These are phyloP conservation scores for Colletotrichum coccodes DNA, from an alignment of 2,329 filamentous ascomycete genomes.

Conservation along the genomic window DNA sequence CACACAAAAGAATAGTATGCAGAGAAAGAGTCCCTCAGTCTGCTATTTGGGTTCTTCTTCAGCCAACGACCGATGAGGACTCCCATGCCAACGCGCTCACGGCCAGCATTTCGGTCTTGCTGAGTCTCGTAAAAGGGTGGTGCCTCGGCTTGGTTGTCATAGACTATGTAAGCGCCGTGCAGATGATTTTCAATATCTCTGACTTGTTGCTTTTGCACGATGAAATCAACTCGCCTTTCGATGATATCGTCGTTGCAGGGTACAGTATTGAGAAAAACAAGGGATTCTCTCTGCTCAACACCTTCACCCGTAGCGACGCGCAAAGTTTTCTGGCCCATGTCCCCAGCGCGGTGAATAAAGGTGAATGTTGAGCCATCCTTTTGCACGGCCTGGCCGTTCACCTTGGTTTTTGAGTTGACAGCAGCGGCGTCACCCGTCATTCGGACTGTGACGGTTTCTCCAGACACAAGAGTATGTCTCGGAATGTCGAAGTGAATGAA, in stretches of 20 bases:
- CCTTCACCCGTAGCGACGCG: background rate
- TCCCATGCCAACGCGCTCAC: conserved; percentile 29
- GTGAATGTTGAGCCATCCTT: background rate
- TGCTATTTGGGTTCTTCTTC: background rate
- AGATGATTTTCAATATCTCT: background rate
- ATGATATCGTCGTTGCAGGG: conserved; percentile 19
- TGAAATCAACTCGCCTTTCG: conserved; percentile 20
- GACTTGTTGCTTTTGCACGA: conserved; percentile 26
- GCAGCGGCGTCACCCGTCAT: conserved; percentile 1
- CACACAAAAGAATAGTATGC: conserved; percentile 27
- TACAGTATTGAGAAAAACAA: conserved; percentile 27
- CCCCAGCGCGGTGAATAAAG: conserved; percentile 1
- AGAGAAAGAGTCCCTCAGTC: conserved; percentile 1
- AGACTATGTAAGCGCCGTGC: conserved; percentile 20
- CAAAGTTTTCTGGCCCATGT: conserved; percentile 6
- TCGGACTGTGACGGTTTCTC: background rate
- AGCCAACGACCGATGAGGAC: conserved; percentile 28
- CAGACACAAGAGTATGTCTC: conserved; percentile 3
- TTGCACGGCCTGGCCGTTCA: conserved; percentile 1
- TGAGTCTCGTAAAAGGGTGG: conserved; percentile 21
- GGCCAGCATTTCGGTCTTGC: conserved; percentile 25
- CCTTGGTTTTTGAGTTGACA: conserved; percentile 3
- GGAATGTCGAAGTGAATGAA: conserved; percentile 17
- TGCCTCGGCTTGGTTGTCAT: conserved; percentile 29
- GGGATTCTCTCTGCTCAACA: background rate